Percentiles rank a stretch among this genome's conserved stretches.
Evolutionary conservation across 345 rosid genomes (phyloP).

Genomic region (Eucalyptus tenuipes): DNA sequence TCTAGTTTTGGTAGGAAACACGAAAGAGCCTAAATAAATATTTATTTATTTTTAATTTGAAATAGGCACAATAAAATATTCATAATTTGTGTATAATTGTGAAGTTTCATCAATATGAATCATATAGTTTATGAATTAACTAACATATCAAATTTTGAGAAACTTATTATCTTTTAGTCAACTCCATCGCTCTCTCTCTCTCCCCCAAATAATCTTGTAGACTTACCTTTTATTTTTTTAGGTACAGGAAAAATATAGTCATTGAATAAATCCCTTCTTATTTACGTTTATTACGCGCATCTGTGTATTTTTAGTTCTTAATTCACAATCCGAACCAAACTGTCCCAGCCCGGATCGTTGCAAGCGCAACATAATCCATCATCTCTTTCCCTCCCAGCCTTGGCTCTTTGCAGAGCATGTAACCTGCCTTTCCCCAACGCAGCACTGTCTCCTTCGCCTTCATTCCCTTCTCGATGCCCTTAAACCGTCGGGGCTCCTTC

Average conservation of each 20-base stretch:
- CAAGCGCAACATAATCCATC: background rate
- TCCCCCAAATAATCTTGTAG: background rate
- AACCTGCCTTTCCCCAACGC: background rate
- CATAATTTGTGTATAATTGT: accelerated
- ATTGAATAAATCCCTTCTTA: background rate
- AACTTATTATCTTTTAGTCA: background rate
- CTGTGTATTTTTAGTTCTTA: background rate
- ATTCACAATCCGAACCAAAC: background rate
- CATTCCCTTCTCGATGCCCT: background rate
- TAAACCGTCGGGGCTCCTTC: background rate
- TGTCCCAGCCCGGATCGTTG: background rate
- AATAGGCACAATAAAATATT: background rate
- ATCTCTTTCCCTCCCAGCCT: background rate
- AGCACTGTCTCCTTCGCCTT: background rate
- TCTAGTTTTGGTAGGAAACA: background rate
- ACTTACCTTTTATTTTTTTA: background rate
- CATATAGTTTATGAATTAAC: background rate
- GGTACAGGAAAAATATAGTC: background rate
- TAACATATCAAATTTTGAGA: background rate
- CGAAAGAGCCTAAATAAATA: background rate
- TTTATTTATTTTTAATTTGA: background rate
- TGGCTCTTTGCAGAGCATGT: background rate
- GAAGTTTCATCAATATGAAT: background rate
- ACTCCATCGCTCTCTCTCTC: too few relatives aligned
- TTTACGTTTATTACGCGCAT: background rate